Evolutionary conservation across 495 filamentous ascomycete species (phyloP), one percentile per base, ranked within the genome.

Genomic region (Oleoguttula mirabilis): DNA sequence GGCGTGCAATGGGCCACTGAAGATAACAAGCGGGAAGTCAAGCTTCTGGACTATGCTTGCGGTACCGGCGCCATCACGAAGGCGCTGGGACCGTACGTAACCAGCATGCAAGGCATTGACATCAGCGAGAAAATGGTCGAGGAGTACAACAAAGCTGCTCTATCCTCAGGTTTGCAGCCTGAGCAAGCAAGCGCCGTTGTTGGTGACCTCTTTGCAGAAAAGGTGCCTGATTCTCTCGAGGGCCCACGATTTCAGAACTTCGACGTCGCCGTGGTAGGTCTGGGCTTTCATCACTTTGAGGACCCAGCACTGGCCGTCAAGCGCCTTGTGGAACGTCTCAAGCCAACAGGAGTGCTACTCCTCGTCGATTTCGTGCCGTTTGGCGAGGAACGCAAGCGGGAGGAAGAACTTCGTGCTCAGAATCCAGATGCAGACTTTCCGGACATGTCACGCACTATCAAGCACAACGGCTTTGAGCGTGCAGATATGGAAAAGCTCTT

Each of bases 1-100:
- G 76, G 73, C 16, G 68, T 75, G 15, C 66, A 68, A 42, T 77
- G 74, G 70, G 63, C 56, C 11, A 63, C 68, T 23, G 64, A 60
- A 10, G 60, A 41, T 33, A 28, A 47, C 32, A 21, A 40, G 45
- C 14, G 66, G 42, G 60, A 70, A 21, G 62, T 81, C 32, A 66
- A 69, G 23, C 53, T 84, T 36, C 62, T 88, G 8, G 82, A 88
- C 48, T 88, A 85, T 60, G 82, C 82, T 33, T 84, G 79, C 45
- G 82, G 82, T 3, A 75, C 80, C 14, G 82, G 82, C 3, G 41
- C 67, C 47, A 65, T 83, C 47, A 75, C 74, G 4, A 60, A 66
- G 47, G 72, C 73, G 23, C 61, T 82, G 17, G 72, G 67, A 10
- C 74, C 76, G 4, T 77, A 73, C 43, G 69, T 76, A 8, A 76